Conservation (phyloP, 495 filamentous ascomycete genomes). For the Rhizodiscina lignyota region DNA sequence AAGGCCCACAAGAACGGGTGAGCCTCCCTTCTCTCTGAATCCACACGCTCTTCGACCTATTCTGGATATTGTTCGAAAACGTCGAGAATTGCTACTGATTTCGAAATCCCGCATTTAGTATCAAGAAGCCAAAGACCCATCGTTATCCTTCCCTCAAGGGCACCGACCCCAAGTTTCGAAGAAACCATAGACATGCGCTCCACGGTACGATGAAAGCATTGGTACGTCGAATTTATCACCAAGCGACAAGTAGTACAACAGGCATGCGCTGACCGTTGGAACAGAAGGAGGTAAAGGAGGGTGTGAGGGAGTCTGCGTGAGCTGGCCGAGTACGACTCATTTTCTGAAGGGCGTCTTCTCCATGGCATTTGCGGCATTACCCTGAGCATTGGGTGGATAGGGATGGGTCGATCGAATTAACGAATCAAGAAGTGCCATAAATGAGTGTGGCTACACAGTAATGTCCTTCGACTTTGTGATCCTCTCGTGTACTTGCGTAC, state of each 20-base stretch:
- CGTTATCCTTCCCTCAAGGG: constrained; percentile 97
- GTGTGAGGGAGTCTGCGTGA: constrained; percentile 57
- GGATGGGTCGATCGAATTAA: too few relatives aligned
- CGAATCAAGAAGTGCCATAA: too few relatives aligned
- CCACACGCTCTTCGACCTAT: constrained; percentile 1
- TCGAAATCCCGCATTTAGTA: constrained; percentile 43
- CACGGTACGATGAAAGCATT: constrained; percentile 96
- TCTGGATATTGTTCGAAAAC: constrained; percentile 1
- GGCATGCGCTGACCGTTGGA: constrained; percentile 4
- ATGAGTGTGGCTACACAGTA: too few relatives aligned
- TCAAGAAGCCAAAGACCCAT: constrained; percentile 99
- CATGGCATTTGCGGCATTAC: too few relatives aligned
- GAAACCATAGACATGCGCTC: constrained; percentile 97
- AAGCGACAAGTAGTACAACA: not conserved
- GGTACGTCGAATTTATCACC: constrained; percentile 39
- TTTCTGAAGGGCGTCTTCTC: too few relatives aligned
- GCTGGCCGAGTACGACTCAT: too few relatives aligned
- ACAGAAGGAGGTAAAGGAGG: constrained; percentile 96
- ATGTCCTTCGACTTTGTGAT: too few relatives aligned
- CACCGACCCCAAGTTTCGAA: constrained; percentile 97
- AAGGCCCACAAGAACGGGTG: constrained; percentile 99
- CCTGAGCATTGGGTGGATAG: too few relatives aligned
- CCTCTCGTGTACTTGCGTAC: too few relatives aligned
- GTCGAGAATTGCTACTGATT: not conserved
- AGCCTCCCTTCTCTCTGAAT: constrained; percentile 15